phyloP scores from a whole-genome alignment of 345 rosid species.

The Xanthoceras sorbifolium region DNA sequence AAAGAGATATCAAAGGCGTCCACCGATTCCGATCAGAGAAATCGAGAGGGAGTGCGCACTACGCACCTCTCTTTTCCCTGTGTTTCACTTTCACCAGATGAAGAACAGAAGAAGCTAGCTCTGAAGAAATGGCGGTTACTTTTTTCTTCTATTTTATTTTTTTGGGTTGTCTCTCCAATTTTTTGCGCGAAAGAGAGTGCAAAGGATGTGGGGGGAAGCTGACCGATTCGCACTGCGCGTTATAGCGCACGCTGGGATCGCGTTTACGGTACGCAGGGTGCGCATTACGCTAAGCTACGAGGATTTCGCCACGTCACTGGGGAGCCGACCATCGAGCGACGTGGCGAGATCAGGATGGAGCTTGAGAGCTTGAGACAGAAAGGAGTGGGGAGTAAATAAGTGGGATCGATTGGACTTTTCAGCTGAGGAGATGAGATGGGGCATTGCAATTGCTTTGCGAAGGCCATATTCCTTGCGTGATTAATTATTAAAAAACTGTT shows the following conservation, averaged over 20 bases:
- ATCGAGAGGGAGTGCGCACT: conserved; percentile 22
- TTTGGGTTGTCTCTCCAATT: background rate
- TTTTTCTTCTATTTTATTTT: background rate
- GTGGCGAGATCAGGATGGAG: conserved; percentile 19
- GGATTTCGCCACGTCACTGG: conserved; percentile 18
- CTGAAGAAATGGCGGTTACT: background rate
- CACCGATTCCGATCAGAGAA: background rate
- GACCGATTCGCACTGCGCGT: conserved; percentile 31
- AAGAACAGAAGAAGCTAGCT: background rate
- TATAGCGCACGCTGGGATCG: background rate
- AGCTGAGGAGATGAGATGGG: background rate
- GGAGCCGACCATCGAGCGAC: background rate
- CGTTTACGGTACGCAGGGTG: conserved; percentile 15
- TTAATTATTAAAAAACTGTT: too few species aligned
- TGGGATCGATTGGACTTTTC: conserved; percentile 5
- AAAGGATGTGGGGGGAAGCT: background rate
- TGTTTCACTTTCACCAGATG: background rate
- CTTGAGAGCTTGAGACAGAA: too few species aligned
- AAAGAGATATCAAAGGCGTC: background rate
- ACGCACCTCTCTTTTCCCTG: conserved; percentile 20
- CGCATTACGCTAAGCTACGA: background rate
- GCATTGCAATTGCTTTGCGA: too few species aligned
- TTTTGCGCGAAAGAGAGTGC: background rate
- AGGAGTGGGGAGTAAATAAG: background rate
- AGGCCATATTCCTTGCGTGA: too few species aligned